A percentile compares a stretch with the other conserved stretches of the same genome.
These are phyloP conservation scores for Claviceps sorghi DNA, from an alignment of 2,329 filamentous ascomycete genomes.

Conservation along the genomic window DNA sequence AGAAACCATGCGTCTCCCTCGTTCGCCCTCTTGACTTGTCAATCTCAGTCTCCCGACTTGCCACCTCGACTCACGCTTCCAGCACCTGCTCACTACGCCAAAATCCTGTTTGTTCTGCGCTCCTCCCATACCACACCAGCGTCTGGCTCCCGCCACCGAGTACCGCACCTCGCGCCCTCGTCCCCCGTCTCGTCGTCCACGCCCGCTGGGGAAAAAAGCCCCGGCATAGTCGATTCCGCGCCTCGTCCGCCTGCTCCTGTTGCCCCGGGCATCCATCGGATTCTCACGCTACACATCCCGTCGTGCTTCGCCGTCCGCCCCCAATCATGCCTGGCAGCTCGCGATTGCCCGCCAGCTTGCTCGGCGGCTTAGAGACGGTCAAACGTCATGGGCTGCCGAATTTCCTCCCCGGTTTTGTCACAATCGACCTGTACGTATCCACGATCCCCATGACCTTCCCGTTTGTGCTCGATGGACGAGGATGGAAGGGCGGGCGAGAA, in stretches of 20 bases:
- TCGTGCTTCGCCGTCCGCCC: conserved; percentile 5
- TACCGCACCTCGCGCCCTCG: too few relatives aligned
- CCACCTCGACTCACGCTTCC: too few relatives aligned
- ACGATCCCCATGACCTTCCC: not conserved
- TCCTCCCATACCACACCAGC: too few relatives aligned
- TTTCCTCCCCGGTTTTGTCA: conserved; percentile 43
- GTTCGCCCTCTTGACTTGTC: too few relatives aligned
- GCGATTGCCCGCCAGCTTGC: conserved; percentile 55
- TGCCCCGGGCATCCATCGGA: not conserved
- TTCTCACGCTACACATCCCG: not conserved
- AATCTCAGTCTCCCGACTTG: too few relatives aligned
- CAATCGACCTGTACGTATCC: conserved; percentile 49
- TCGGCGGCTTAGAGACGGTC: conserved; percentile 49
- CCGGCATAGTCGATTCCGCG: not conserved
- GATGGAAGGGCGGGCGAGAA: too few relatives aligned
- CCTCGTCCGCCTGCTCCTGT: not conserved
- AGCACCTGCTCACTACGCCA: too few relatives aligned
- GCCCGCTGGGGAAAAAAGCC: too few relatives aligned
- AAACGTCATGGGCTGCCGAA: conserved; percentile 42
- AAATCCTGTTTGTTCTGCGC: too few relatives aligned
- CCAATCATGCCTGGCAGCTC: conserved; percentile 48
- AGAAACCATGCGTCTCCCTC: too few relatives aligned
- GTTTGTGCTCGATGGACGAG: too few relatives aligned
- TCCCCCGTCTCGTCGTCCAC: not conserved
- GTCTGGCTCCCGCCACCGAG: too few relatives aligned